Conservation (phyloP, 768 basidiomycete genomes). For the Pulveroboletus sp. region DNA sequence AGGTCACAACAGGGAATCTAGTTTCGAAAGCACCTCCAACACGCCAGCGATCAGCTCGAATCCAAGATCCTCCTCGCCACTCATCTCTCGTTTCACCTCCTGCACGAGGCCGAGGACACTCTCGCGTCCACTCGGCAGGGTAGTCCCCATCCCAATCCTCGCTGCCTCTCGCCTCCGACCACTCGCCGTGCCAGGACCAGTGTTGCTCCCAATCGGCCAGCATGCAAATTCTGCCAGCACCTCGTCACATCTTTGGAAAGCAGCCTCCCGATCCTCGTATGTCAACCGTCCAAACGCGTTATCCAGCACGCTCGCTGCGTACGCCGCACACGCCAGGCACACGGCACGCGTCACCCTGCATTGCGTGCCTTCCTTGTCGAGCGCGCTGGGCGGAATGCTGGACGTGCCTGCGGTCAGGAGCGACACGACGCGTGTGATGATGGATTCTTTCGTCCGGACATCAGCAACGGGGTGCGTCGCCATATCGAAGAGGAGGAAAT, state of each 20-base stretch:
- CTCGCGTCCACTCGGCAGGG: conserved; percentile 55
- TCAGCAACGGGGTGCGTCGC: conserved; percentile 98
- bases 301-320: conserved; percentile 93
- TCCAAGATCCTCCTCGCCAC: conserved; percentile 73
- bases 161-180: conserved; percentile 40
- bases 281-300: conserved; percentile 86
- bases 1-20: conserved; percentile 61
- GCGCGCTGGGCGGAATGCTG: conserved; percentile 70
- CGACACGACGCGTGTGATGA: conserved; percentile 71
- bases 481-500: conserved; percentile 99
- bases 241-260: conserved; percentile 92
- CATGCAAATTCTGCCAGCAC: conserved; percentile 85
- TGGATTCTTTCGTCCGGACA: conserved; percentile 81
- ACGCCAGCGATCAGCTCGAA: conserved; percentile 94
- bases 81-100: conserved; percentile 72
- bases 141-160: conserved; percentile 56
- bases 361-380: conserved; percentile 75
- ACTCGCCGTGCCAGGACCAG: conserved; percentile 32
- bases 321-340: conserved; percentile 85
- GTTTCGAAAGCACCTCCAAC: conserved; percentile 86
- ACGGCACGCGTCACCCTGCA: conserved; percentile 80
- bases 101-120: conserved; percentile 69
- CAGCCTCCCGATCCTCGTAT: conserved; percentile 92
- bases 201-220: conserved; percentile 77
- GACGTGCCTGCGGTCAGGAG: conserved; percentile 83